A percentile compares a stretch with the other conserved stretches of the same genome.
phyloP scores from a whole-genome alignment of 306 rosid genomes.

The Casuarina equisetifolia region DNA sequence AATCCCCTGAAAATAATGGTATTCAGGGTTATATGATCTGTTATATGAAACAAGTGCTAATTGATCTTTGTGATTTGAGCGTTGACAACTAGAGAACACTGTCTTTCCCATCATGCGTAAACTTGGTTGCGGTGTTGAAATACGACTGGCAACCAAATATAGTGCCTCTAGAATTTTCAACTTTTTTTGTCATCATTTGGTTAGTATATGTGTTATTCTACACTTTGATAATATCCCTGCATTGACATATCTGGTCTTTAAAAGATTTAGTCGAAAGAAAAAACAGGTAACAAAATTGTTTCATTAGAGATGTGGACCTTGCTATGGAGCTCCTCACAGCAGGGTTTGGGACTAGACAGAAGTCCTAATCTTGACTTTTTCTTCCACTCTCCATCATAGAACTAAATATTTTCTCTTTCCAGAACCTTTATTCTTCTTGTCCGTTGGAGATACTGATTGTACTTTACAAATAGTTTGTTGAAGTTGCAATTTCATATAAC shows the following conservation, averaged over 20 bases:
- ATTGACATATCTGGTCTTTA: neutral
- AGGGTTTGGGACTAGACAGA: neutral
- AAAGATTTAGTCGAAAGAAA: neutral
- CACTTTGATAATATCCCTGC: neutral
- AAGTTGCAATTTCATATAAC: constrained; percentile 1
- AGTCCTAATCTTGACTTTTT: neutral
- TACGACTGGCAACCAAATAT: neutral
- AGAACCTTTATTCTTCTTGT: neutral
- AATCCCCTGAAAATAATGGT: neutral
- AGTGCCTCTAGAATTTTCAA: neutral
- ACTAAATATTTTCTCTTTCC: neutral
- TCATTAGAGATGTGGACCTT: neutral
- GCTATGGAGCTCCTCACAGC: neutral
- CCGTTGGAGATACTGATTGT: neutral
- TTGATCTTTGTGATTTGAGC: neutral
- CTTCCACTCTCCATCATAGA: neutral
- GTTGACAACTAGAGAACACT: neutral
- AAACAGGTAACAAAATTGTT: neutral
- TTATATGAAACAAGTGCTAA: too few species aligned
- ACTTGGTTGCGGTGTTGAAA: neutral
- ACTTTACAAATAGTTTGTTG: neutral
- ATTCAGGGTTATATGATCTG: too few species aligned
- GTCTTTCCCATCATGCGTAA: neutral
- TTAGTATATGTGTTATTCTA: neutral
- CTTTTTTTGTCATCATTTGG: neutral